These are phyloP conservation scores for Eimeria zaria DNA, from an alignment of 169 alveolate species.

Conservation along the genomic window DNA sequence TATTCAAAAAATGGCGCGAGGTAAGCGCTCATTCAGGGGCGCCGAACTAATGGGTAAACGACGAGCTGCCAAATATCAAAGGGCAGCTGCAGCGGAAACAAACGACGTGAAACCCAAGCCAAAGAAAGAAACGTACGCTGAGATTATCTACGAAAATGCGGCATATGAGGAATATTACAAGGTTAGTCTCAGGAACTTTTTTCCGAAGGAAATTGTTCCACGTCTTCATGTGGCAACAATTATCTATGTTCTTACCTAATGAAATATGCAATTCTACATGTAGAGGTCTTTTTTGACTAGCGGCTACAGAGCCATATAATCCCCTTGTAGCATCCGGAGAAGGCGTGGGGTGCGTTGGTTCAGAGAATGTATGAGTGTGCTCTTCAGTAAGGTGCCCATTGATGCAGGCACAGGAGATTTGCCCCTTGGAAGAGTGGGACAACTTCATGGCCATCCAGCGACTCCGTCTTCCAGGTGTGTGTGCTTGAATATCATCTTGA, in stretches of 20 bases:
- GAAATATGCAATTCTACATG: neutral
- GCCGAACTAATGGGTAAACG: constrained; percentile 68
- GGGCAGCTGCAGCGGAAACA: constrained; percentile 14
- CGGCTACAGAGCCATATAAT: neutral
- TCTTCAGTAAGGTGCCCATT: neutral
- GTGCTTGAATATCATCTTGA: neutral
- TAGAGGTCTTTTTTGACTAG: neutral
- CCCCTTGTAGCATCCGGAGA: neutral
- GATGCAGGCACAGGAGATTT: constrained; percentile 72
- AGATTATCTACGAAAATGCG: constrained; percentile 76
- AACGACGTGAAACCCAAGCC: neutral
- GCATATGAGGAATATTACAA: constrained; percentile 76
- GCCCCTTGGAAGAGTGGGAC: constrained; percentile 81
- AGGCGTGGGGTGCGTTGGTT: neutral
- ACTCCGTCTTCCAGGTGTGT: constrained; percentile 56
- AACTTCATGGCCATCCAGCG: constrained; percentile 68
- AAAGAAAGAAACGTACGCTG: constrained; percentile 5
- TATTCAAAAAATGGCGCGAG: constrained; percentile 47
- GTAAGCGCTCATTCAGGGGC: constrained; percentile 72
- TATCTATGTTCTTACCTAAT: neutral
- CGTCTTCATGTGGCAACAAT: too few species aligned
- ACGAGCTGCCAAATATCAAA: constrained; percentile 60
- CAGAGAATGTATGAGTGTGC: neutral
- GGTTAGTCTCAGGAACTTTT: constrained; percentile 4
- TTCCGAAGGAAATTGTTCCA: neutral